Evolutionary conservation across 164 flowering plant species (phyloP).

Genomic region (Magnolia officinalis): DNA sequence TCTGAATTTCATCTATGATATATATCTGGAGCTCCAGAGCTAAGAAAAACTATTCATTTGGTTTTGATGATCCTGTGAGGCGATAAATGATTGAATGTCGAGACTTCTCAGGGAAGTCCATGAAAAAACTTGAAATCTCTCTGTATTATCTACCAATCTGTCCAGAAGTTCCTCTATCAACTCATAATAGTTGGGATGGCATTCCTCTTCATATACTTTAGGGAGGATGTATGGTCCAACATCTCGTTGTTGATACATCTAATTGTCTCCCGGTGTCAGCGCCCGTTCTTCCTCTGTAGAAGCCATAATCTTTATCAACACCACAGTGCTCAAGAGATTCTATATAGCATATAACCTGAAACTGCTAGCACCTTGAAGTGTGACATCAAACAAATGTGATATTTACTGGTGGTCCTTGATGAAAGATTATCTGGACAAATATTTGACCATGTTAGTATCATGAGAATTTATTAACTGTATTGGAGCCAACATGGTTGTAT

Average conservation of each 20-base stretch:
- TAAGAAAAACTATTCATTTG: background rate
- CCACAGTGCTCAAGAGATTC: background rate
- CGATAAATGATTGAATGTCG: background rate
- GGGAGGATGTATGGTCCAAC: background rate
- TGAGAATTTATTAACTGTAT: background rate
- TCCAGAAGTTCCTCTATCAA: background rate
- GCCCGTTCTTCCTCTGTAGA: background rate
- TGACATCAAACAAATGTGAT: background rate
- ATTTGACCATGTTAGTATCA: background rate
- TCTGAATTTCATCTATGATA: background rate
- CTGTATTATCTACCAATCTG: background rate
- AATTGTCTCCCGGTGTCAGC: background rate
- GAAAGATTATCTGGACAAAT: background rate
- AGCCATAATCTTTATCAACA: background rate
- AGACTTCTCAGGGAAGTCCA: background rate
- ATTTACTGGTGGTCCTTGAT: background rate
- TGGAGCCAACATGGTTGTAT: too few species aligned
- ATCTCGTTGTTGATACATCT: background rate
- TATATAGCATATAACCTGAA: background rate
- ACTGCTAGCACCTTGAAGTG: background rate
- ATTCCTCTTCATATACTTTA: background rate
- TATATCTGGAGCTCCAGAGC: background rate
- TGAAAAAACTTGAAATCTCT: background rate
- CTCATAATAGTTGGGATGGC: background rate
- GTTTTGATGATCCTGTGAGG: constrained; percentile 1